phyloP scores from a whole-genome alignment of 805 yeast species.

The Saccharomyces mikatae region DNA sequence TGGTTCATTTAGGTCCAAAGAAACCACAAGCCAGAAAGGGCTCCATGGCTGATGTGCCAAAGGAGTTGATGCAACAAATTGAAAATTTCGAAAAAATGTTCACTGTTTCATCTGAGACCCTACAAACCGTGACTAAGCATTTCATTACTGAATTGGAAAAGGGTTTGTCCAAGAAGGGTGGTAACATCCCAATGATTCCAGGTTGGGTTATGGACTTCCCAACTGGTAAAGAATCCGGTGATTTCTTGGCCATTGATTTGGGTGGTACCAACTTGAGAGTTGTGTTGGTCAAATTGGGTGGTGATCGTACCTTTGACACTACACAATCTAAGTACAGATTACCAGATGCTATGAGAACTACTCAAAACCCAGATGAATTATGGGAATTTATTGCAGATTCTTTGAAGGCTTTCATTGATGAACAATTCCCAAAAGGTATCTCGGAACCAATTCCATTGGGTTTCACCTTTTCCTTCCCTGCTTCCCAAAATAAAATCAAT shows the following conservation, averaged over 20 bases:
- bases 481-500: constrained; percentile 71
- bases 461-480: constrained; percentile 89
- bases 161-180: constrained; percentile 67
- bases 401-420: constrained; percentile 58
- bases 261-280: constrained; percentile 96
- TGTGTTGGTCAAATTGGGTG: constrained; percentile 74
- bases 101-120: constrained; percentile 50
- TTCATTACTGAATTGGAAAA: constrained; percentile 71
- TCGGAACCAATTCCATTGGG: constrained; percentile 67
- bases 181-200: constrained; percentile 91
- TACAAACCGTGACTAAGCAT: constrained; percentile 60
- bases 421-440: constrained; percentile 61
- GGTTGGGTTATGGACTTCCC: constrained; percentile 94
- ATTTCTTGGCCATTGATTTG: constrained; percentile 83
- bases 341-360: constrained; percentile 70
- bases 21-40: constrained; percentile 71
- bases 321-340: constrained; percentile 76
- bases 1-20: constrained; percentile 81
- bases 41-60: constrained; percentile 58
- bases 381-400: constrained; percentile 81
- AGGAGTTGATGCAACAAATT: constrained; percentile 50
- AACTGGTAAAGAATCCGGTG: constrained; percentile 82
- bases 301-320: constrained; percentile 75
- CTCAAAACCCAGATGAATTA: constrained; percentile 55
- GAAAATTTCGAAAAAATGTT: constrained; percentile 51